These are phyloP conservation scores for Bryoglossum gracile DNA, from an alignment of 495 filamentous ascomycete species.

Conservation along the genomic window DNA sequence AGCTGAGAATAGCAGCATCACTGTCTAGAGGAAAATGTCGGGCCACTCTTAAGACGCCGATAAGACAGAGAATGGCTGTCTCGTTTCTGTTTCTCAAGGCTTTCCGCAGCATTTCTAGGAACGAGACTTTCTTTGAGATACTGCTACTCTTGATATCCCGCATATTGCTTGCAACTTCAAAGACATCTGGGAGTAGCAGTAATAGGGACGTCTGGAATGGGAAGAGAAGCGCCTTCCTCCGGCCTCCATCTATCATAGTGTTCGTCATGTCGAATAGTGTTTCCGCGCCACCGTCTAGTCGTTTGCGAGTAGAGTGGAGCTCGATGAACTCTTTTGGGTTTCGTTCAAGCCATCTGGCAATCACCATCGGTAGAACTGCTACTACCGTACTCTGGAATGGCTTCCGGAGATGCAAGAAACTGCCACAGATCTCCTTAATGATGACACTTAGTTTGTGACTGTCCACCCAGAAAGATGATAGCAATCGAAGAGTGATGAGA, in stretches of 20 bases:
- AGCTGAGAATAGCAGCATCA: conserved; percentile 54
- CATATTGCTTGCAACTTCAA: conserved; percentile 55
- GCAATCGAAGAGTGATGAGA: conserved; percentile 43
- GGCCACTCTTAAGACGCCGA: conserved; percentile 50
- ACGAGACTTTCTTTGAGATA: conserved; percentile 54
- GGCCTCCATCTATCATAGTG: conserved; percentile 45
- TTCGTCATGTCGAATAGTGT: conserved; percentile 58
- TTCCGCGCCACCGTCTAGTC: conserved; percentile 53
- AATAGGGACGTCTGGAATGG: conserved; percentile 54
- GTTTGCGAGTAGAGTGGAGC: conserved; percentile 47
- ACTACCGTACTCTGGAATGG: conserved; percentile 54
- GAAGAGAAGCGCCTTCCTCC: conserved; percentile 46
- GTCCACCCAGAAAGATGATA: conserved; percentile 55
- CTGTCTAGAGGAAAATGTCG: conserved; percentile 52
- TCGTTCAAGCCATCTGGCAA: conserved; percentile 55
- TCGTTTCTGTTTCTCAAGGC: conserved; percentile 46
- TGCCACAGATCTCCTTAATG: conserved; percentile 55
- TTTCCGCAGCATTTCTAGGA: conserved; percentile 54
- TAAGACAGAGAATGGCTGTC: conserved; percentile 53
- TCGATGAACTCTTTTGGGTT: conserved; percentile 55
- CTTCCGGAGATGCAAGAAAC: conserved; percentile 55
- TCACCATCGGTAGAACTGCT: conserved; percentile 47
- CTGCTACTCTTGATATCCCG: conserved; percentile 48
- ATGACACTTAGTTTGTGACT: conserved; percentile 48
- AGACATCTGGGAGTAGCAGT: conserved; percentile 56